Conservation (phyloP, 345 rosid species). For the Arabidopsis thaliana region DNA sequence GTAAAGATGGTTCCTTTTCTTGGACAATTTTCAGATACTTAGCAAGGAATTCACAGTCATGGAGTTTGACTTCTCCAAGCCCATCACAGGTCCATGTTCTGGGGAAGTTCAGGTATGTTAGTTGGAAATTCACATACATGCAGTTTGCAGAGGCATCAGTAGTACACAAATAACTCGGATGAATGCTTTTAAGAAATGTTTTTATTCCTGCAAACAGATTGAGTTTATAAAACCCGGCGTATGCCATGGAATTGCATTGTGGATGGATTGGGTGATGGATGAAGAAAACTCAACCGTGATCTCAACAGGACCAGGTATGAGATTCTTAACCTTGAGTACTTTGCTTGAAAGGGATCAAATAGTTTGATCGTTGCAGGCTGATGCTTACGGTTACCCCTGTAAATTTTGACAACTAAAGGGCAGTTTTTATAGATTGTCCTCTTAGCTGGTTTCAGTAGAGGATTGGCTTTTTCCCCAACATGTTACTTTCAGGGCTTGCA, state of each 20-base stretch:
- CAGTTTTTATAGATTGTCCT: constrained; percentile 6
- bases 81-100: constrained; percentile 58
- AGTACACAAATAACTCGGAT: constrained; percentile 1
- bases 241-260: constrained; percentile 85
- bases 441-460: background rate
- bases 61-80: constrained; percentile 79
- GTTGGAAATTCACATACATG: constrained; percentile 12
- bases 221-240: constrained; percentile 63
- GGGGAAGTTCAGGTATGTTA: constrained; percentile 68
- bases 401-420: background rate
- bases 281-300: constrained; percentile 52
- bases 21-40: constrained; percentile 61
- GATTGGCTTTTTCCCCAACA: constrained; percentile 10
- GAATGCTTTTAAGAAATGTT: background rate
- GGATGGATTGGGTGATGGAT: constrained; percentile 98
- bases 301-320: constrained; percentile 81
- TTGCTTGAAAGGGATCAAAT: constrained; percentile 6
- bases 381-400: background rate
- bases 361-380: background rate
- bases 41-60: constrained; percentile 64
- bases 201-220: constrained; percentile 51
- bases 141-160: constrained; percentile 19
- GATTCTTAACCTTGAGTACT: background rate
- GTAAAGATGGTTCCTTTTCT: constrained; percentile 15
- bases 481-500: constrained; percentile 18